Evolutionary conservation across 495 filamentous ascomycete species (phyloP), one percentile per base, ranked within the genome.

Genomic region (Neurospora sp.): DNA sequence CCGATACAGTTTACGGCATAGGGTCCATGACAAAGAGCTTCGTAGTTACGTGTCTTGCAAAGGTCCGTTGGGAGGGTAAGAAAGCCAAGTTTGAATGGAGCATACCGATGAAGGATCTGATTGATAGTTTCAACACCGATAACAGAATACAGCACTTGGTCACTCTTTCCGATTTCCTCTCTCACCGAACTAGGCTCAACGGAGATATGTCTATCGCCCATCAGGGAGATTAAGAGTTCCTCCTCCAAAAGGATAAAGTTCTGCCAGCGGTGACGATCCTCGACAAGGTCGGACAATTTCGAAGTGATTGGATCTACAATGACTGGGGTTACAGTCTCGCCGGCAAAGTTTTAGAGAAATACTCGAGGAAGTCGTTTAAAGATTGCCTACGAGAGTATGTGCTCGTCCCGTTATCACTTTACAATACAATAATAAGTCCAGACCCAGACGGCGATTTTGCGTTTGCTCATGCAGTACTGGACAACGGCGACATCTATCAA

Each of bases 311-410:
- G 46, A 44, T 44, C 39, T 80, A 81, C 74, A 79, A 77, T 61
- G 77, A 77, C 68, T 73, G 71, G 42, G 69, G 71, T 44, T 80
- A 79, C 35, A 74, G 71, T 41, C 39, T 80, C 35, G 75, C 75
- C 0, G 79, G 75, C 41, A 35, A 70, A 4, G 70, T 80, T 9
- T 74, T 79, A 22, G 76, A 79, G 53, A 73, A 73, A 31, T 14
- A 76, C 12, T 71, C 75, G 7, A 73, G 73, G 6, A 39, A 42
- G 27, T 35, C 72, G 4, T 77, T 70, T 44, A 38, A 48, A 16
- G 39, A 77, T 5, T 69, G 73, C 16, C 27, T 79, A 5, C 37
- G 31, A 14, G 44, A 72, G 1, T 40, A 61, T 12, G 68, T 81
- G 9, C 37, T 73, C 35, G 35, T 40, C 11, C 73, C 73, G 3